phyloP scores from a whole-genome alignment of 129 eudicot genomes.

The Gnaphalium uliginosum region DNA sequence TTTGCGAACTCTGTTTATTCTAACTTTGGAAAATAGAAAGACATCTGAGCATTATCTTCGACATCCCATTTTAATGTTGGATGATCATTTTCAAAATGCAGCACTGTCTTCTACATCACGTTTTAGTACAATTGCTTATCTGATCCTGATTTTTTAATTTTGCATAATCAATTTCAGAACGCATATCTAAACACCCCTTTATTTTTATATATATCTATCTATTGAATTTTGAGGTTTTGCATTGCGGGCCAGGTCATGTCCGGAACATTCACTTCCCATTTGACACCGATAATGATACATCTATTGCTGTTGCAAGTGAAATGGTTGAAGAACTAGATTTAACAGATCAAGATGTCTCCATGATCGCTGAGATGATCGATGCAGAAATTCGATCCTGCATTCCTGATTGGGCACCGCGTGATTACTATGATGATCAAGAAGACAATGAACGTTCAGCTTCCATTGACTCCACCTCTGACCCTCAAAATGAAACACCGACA shows the following conservation, averaged over 20 bases:
- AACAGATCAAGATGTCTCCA: conserved; percentile 90
- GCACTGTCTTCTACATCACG: too few relatives aligned
- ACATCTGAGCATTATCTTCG: too few relatives aligned
- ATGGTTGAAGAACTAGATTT: conserved; percentile 95
- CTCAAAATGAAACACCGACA: conserved; percentile 38
- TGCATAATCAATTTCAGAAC: neutral
- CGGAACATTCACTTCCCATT: conserved; percentile 96
- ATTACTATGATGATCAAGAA: conserved; percentile 39
- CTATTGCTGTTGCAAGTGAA: conserved; percentile 95
- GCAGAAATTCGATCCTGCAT: conserved; percentile 77
- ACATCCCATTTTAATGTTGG: too few relatives aligned
- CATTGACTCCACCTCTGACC: conserved; percentile 39
- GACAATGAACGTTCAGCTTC: conserved; percentile 34
- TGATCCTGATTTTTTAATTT: neutral
- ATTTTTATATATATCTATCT: neutral
- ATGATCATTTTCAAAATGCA: too few relatives aligned
- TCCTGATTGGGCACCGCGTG: conserved; percentile 83
- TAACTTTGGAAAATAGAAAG: too few relatives aligned
- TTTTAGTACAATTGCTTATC: neutral
- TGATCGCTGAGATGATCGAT: conserved; percentile 82
- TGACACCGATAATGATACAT: conserved; percentile 85
- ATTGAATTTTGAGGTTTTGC: conserved; percentile 16
- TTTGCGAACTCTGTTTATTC: too few relatives aligned
- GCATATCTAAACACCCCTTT: neutral
- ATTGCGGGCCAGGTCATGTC: conserved; percentile 55